These are phyloP conservation scores for Jackrogersella multiformis DNA, from an alignment of 495 filamentous ascomycete genomes.

Conservation along the genomic window DNA sequence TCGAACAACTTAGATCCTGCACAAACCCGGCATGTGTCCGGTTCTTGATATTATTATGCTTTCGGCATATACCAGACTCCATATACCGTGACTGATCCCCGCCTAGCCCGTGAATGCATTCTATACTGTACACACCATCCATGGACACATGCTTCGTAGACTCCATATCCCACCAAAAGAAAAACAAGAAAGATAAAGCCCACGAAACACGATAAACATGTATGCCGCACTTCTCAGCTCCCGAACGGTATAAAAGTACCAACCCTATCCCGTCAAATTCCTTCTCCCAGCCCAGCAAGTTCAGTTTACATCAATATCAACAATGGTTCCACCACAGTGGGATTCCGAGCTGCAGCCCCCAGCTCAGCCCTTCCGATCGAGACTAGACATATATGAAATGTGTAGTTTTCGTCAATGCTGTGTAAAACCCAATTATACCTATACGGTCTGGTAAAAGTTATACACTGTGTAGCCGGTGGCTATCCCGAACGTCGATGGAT, in stretches of 20 bases:
- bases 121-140: constrained; percentile 30
- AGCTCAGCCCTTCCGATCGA: not conserved
- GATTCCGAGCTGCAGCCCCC: too few species aligned
- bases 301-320: not conserved
- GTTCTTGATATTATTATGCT: constrained; percentile 24
- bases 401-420: not conserved
- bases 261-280: not conserved
- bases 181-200: constrained; percentile 14
- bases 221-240: constrained; percentile 2
- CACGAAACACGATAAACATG: not conserved
- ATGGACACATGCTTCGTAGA: constrained; percentile 26
- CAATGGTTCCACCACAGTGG: not conserved
- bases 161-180: constrained; percentile 12
- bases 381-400: constrained; percentile 2
- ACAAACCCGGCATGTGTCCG: not conserved
- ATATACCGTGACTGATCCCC: constrained; percentile 9
- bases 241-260: constrained; percentile 7
- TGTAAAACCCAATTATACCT: not conserved
- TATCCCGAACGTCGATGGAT: not conserved
- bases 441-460: too few species aligned
- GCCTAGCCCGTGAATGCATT: constrained; percentile 30
- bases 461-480: not conserved
- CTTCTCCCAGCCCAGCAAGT: not conserved
- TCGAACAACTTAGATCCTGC: constrained; percentile 5
- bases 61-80: constrained; percentile 28